Conservation (phyloP, 2,329 filamentous ascomycete genomes). For the Fusarium papillatum region DNA sequence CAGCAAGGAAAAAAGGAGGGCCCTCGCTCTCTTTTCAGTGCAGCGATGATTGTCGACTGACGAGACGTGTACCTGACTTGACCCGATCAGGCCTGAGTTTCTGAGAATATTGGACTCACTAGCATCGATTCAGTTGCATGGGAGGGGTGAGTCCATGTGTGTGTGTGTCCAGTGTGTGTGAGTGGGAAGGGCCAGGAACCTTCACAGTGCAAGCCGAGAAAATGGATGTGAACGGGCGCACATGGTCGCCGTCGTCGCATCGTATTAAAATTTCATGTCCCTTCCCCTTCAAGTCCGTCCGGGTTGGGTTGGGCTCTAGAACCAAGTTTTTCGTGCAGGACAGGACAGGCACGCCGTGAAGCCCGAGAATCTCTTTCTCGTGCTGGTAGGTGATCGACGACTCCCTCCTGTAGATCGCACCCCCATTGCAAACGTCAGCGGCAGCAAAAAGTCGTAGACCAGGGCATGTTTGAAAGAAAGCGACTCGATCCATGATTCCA, state of each 20-base stretch:
- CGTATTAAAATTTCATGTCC: not conserved
- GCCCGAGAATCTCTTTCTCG: constrained; percentile 18
- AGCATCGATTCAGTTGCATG: constrained; percentile 21
- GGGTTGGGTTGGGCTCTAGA: constrained; percentile 12
- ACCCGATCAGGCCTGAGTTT: constrained; percentile 38
- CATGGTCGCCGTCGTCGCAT: constrained; percentile 8
- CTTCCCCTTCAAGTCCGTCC: constrained; percentile 2
- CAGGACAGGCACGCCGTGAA: constrained; percentile 21
- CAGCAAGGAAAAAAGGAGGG: constrained; percentile 8
- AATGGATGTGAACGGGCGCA: not conserved
- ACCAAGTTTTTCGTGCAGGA: constrained; percentile 32
- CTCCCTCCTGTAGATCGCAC: constrained; percentile 32
- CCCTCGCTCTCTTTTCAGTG: constrained; percentile 11
- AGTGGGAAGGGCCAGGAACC: not conserved
- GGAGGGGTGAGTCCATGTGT: constrained; percentile 1
- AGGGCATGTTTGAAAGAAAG: constrained; percentile 24
- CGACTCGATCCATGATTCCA: not conserved
- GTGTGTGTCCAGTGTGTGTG: not conserved
- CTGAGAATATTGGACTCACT: constrained; percentile 10
- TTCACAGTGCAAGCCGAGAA: constrained; percentile 23
- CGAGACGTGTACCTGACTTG: constrained; percentile 36
- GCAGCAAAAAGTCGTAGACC: not conserved
- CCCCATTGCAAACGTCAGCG: constrained; percentile 30
- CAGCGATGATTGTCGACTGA: constrained; percentile 35
- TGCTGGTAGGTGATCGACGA: constrained; percentile 16